Percentiles rank a stretch among this genome's conserved stretches.
Evolutionary conservation across 768 basidiomycete genomes (phyloP).

Genomic region (Erythrobasidium yunnanense): DNA sequence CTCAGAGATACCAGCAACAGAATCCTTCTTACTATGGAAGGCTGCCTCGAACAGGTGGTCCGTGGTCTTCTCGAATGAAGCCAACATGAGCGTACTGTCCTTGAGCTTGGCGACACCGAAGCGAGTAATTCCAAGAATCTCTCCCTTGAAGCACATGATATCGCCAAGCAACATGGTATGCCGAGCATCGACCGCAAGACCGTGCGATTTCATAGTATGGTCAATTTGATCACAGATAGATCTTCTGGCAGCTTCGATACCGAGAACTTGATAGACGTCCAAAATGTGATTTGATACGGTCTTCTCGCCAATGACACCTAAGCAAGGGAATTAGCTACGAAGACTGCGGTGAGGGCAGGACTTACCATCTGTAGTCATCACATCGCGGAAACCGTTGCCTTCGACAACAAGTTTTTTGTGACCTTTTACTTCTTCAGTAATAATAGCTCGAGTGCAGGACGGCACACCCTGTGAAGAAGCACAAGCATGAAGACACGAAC

Average conservation of each 20-base stretch:
- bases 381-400: constrained; percentile 89
- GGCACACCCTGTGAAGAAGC: constrained; percentile 57
- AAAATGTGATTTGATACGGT: constrained; percentile 96
- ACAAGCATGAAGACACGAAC: background rate
- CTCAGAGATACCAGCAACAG: constrained; percentile 91
- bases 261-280: constrained; percentile 86
- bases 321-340: background rate
- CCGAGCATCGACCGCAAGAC: constrained; percentile 96
- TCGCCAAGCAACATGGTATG: constrained; percentile 98
- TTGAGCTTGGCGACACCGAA: constrained; percentile 99
- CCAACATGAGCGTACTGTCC: constrained; percentile 96
- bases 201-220: constrained; percentile 91
- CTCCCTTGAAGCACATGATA: constrained; percentile 98
- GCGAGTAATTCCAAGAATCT: constrained; percentile 93
- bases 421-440: constrained; percentile 60
- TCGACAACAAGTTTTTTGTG: constrained; percentile 60
- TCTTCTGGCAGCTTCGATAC: constrained; percentile 86
- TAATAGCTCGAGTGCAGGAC: constrained; percentile 80
- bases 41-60: constrained; percentile 98
- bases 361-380: constrained; percentile 90
- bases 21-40: constrained; percentile 87
- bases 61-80: constrained; percentile 98
- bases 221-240: constrained; percentile 96
- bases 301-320: constrained; percentile 81
- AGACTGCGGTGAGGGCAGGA: background rate